Percentiles rank a stretch among this genome's conserved stretches.
phyloP scores from a whole-genome alignment of 805 yeast genomes.

The Ogataea angusta region DNA sequence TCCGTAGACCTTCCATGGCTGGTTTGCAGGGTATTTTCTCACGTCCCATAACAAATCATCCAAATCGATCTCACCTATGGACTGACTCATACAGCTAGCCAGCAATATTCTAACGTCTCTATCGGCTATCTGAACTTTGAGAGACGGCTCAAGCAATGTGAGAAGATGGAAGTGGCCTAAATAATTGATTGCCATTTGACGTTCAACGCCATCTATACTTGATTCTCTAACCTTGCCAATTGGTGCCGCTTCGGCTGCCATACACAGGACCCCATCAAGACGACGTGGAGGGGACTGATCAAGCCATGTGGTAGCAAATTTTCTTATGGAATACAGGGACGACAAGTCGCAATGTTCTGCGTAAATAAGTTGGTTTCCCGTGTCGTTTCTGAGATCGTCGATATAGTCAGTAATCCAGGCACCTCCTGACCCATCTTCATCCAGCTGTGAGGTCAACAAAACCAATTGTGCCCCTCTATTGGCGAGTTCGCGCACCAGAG shows the following conservation, averaged over 20 bases:
- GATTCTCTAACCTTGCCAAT: conserved; percentile 59
- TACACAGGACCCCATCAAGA: conserved; percentile 83
- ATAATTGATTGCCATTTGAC: conserved; percentile 81
- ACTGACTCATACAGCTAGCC: conserved; percentile 76
- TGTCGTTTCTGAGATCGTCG: conserved; percentile 67
- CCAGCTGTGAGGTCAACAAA: conserved; percentile 58
- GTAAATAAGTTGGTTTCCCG: conserved; percentile 72
- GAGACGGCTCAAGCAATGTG: conserved; percentile 75
- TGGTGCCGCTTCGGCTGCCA: conserved; percentile 83
- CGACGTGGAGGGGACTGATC: conserved; percentile 89
- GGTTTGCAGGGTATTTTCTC: conserved; percentile 52
- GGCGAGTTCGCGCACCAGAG: conserved; percentile 72
- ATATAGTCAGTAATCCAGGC: conserved; percentile 76
- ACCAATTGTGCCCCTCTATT: conserved; percentile 81
- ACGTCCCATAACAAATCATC: conserved; percentile 61
- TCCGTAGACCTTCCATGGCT: conserved; percentile 79
- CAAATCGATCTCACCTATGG: conserved; percentile 63
- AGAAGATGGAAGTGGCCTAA: conserved; percentile 78
- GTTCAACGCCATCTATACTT: conserved; percentile 80
- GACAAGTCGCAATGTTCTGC: conserved; percentile 87
- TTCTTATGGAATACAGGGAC: conserved; percentile 70
- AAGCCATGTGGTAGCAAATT: conserved; percentile 92
- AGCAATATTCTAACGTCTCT: conserved; percentile 83
- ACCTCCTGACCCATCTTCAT: conserved; percentile 39
- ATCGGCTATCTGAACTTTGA: conserved; percentile 89